Base-by-base conservation (phyloP, 192 early-diverging fungal genomes). In the Borealophlyctis nickersoniae region DNA sequence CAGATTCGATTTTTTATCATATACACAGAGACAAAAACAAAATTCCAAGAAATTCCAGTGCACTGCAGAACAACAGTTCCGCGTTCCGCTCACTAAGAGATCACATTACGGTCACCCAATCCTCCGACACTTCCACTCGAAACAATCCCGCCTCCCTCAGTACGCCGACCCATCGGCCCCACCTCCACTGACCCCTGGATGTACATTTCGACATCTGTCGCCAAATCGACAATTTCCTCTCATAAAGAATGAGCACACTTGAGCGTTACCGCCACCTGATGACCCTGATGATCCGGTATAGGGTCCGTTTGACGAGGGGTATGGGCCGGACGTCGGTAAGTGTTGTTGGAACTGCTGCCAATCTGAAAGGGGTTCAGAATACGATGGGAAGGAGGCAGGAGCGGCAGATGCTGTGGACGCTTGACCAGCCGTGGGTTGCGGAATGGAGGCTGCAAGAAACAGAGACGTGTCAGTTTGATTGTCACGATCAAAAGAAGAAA, bases 151-250 rank as follows among this genome's bases (percentile, higher is more conserved):
- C n/a, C n/a, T n/a, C n/a, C n/a, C n/a, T n/a, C n/a, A n/a, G n/a
- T n/a, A n/a, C n/a, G n/a, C n/a, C n/a, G n/a, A n/a, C n/a, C n/a
- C n/a, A n/a, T 51, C 3, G 50, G 50, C 50, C 50, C 50, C 4
- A 22, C 23, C 50, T 13, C 50, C 33, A 32, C 28, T 56, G 2
- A 51, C 23, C 7, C 23, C 19, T 24, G 34, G 31, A 34, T 65
- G 63, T 16, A 34, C 51, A 35, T 45, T 36, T 14, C 63, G 63
- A 34, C 63, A 65, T 14, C 0, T 27, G n/a, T 65, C 52, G 19
- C 63, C 63, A 30, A 36, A 65, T 22, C 63, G 51, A 36, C 63
- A 65, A 9, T 33, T 16, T 31, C 63, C 63, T 1, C 36, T 51
- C 33, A 39, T 19, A 30, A 55, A 55, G 52, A 65, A 65, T 23